Evolutionary conservation across 139 green algal genomes (phyloP).

Genomic region (Yamagishiella unicocca): DNA sequence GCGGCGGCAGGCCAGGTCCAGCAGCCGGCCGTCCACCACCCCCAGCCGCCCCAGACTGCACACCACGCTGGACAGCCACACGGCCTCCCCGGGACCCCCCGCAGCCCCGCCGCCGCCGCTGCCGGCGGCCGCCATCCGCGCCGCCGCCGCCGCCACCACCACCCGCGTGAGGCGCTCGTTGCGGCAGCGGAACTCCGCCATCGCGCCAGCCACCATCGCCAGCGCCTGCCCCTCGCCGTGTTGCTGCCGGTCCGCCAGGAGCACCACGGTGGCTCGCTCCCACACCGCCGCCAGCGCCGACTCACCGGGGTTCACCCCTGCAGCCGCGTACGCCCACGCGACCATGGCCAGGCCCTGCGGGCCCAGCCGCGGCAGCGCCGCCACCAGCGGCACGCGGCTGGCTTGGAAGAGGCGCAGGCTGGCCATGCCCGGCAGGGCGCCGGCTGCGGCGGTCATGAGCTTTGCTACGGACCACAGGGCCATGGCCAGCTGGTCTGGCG

Average conservation of each 20-base stretch:
- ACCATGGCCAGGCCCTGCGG: background rate
- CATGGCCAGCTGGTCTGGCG: conserved; percentile 8
- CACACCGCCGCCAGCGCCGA: conserved; percentile 11
- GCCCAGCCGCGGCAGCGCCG: background rate
- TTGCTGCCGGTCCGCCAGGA: too few species aligned
- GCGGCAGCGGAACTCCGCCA: conserved; percentile 38
- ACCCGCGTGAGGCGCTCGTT: background rate
- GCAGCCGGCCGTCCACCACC: background rate
- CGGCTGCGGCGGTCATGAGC: background rate
- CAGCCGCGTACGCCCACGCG: conserved; percentile 16
- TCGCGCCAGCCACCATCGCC: conserved; percentile 22
- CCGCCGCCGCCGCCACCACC: background rate
- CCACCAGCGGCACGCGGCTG: background rate
- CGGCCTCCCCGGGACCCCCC: background rate
- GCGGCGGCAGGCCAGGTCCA: background rate
- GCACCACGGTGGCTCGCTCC: background rate
- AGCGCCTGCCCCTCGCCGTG: background rate
- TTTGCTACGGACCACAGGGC: conserved; percentile 13
- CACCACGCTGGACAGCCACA: conserved; percentile 5
- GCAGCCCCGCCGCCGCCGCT: background rate
- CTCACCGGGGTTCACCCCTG: conserved; percentile 1
- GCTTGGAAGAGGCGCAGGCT: background rate
- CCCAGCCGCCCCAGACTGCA: conserved; percentile 22
- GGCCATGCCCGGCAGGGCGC: background rate
- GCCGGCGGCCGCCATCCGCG: background rate